Evolutionary conservation across 345 rosid genomes (phyloP).

Genomic region (Gossypium thurberi): DNA sequence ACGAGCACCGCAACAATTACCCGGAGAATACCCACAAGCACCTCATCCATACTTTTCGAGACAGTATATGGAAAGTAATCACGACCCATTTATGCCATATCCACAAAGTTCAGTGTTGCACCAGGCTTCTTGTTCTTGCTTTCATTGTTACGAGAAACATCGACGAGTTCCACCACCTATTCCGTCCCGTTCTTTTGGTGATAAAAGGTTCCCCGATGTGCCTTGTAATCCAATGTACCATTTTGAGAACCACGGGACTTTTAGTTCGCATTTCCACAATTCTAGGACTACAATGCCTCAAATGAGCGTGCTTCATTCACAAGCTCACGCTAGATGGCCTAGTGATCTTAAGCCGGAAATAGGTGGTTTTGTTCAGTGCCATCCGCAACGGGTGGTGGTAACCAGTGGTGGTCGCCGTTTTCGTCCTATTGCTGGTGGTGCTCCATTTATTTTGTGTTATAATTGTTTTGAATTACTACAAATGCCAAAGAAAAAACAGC

Average conservation of each 20-base stretch:
- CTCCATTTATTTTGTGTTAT: constrained; percentile 70
- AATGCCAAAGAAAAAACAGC: constrained; percentile 45
- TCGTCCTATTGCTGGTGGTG: constrained; percentile 66
- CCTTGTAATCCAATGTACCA: constrained; percentile 36
- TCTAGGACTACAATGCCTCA: constrained; percentile 37
- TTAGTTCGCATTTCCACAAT: constrained; percentile 37
- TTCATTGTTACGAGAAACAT: constrained; percentile 51
- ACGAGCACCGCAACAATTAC: constrained; percentile 36
- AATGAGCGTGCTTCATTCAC: constrained; percentile 29
- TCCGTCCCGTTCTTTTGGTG: constrained; percentile 34
- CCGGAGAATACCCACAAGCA: constrained; percentile 33
- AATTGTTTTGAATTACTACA: constrained; percentile 67
- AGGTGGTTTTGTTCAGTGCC: constrained; percentile 39
- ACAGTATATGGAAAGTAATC: constrained; percentile 34
- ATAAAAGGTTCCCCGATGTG: constrained; percentile 38
- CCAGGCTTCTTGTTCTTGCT: constrained; percentile 70
- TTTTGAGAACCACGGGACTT: constrained; percentile 36
- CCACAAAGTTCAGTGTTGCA: constrained; percentile 34
- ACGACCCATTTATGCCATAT: constrained; percentile 42
- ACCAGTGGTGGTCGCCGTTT: constrained; percentile 35
- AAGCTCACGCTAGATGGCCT: constrained; percentile 54
- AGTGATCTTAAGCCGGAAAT: constrained; percentile 40
- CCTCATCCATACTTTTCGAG: constrained; percentile 42
- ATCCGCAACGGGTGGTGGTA: constrained; percentile 37
- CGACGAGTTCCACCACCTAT: constrained; percentile 42